Conservation (phyloP, 345 rosid species). For the Capsella bursapastoris region DNA sequence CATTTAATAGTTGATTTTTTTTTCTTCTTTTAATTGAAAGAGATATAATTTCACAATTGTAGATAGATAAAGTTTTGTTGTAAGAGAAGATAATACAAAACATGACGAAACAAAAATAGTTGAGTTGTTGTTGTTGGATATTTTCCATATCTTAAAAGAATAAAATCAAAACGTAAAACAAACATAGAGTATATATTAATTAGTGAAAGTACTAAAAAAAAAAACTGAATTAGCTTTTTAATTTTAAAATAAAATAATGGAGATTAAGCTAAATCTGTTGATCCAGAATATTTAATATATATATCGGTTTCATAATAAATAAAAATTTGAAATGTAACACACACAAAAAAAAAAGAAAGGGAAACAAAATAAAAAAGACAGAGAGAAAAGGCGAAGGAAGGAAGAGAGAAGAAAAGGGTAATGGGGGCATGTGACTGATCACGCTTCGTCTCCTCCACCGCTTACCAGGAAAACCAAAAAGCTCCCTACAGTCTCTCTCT, state of each 20-base stretch:
- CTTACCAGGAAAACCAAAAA: background rate
- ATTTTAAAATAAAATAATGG: background rate
- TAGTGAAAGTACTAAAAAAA: constrained; percentile 2
- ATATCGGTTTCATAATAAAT: background rate
- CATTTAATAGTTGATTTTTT: background rate
- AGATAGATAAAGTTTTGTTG: background rate
- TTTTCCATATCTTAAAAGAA: constrained; percentile 8
- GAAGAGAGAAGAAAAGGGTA: constrained; percentile 9
- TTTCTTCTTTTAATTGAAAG: background rate
- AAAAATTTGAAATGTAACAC: constrained; percentile 30
- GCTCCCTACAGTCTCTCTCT: constrained; percentile 11
- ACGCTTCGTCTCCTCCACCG: constrained; percentile 48
- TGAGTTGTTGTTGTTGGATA: constrained; percentile 4
- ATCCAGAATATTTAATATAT: background rate
- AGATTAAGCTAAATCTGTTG: constrained; percentile 3
- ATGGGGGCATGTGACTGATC: constrained; percentile 41
- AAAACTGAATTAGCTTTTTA: background rate
- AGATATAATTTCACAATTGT: background rate
- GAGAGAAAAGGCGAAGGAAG: constrained; percentile 20
- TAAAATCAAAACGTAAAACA: constrained; percentile 27
- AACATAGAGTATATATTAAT: background rate
- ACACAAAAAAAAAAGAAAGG: background rate
- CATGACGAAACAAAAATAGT: constrained; percentile 1
- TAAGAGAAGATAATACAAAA: constrained; percentile 2
- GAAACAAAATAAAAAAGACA: constrained; percentile 5